Conservation (phyloP, 2,329 filamentous ascomycete genomes). For the Bisporella sp. region DNA sequence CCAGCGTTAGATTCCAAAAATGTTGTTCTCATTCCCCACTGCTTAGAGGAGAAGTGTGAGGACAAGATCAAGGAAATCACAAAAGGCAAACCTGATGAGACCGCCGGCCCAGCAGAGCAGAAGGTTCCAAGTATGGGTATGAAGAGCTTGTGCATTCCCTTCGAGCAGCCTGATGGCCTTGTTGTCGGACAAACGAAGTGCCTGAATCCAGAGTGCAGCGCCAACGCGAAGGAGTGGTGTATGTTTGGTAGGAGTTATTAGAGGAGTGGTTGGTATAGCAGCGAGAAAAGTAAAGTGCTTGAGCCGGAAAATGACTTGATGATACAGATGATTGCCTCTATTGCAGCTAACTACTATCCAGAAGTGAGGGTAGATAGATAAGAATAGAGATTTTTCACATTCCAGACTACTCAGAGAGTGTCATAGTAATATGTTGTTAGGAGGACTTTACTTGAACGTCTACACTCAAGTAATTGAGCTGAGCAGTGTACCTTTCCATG, state of each 20-base stretch:
- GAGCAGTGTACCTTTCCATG: no score
- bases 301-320: no score
- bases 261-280: not conserved
- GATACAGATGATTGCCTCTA: no score
- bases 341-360: no score
- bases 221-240: conserved; percentile 75
- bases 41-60: conserved; percentile 74
- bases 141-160: conserved; percentile 72
- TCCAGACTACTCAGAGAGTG: no score
- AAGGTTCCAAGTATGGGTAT: conserved; percentile 69
- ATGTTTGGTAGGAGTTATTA: conserved; percentile 72
- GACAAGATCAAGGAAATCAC: conserved; percentile 93
- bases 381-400: no score
- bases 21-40: conserved; percentile 86
- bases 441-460: no score
- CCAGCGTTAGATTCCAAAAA: conserved; percentile 89
- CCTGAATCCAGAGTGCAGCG: conserved; percentile 77
- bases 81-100: conserved; percentile 61
- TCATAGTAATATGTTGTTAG: no score
- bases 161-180: conserved; percentile 78
- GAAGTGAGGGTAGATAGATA: no score
- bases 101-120: conserved; percentile 26
- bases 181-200: conserved; percentile 82
- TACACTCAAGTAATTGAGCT: no score
- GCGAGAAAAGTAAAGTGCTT: no score